Evolutionary conservation across 2,329 filamentous ascomycete species (phyloP).

Genomic region (Fragosphaeria purpurea): DNA sequence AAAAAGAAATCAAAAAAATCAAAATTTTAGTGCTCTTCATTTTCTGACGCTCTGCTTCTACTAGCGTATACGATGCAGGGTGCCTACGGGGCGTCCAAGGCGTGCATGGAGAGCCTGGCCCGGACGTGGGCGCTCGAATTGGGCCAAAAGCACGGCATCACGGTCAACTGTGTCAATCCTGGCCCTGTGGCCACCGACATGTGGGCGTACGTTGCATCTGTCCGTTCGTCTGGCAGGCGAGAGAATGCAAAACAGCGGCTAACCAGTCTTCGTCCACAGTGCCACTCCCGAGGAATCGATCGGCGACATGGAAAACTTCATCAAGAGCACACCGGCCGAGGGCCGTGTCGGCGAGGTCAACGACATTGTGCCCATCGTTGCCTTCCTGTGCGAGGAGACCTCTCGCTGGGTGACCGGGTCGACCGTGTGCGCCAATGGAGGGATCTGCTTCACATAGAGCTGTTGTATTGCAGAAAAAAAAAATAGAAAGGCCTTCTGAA

Average conservation of each 20-base stretch:
- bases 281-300: too few relatives aligned
- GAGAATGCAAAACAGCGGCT: too few relatives aligned
- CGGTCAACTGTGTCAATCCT: conserved; percentile 50
- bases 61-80: background rate
- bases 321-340: conserved; percentile 43
- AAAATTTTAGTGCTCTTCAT: too few relatives aligned
- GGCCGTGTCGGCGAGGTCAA: conserved; percentile 39
- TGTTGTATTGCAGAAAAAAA: too few relatives aligned
- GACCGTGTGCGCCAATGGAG: conserved; percentile 45
- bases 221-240: too few relatives aligned
- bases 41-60: too few relatives aligned
- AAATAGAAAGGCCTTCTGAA: too few relatives aligned
- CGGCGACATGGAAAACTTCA: conserved; percentile 26
- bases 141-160: conserved; percentile 39
- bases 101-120: conserved; percentile 49
- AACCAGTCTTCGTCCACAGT: too few relatives aligned
- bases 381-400: conserved; percentile 40
- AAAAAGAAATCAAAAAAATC: too few relatives aligned
- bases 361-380: conserved; percentile 47
- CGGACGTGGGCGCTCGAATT: conserved; percentile 48
- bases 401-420: conserved; percentile 44
- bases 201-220: conserved; percentile 13
- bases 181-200: conserved; percentile 50
- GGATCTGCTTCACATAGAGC: conserved; percentile 6
- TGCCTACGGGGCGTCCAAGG: conserved; percentile 16